Evolutionary conservation across 2,329 filamentous ascomycete species (phyloP), one percentile per base, ranked within the genome.

Genomic region (Trichoderma sp.): DNA sequence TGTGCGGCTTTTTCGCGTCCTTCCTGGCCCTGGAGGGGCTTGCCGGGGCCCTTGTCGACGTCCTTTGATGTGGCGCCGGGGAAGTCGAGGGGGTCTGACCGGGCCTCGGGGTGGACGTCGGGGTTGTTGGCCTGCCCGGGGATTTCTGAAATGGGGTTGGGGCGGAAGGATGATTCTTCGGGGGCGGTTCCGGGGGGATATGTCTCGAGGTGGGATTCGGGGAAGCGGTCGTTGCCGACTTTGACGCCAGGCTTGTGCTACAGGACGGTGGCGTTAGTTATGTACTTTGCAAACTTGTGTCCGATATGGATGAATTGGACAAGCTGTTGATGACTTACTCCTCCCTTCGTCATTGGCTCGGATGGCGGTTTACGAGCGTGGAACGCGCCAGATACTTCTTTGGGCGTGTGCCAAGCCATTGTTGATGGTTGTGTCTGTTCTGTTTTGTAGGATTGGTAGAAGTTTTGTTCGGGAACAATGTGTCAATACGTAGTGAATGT

Each of bases 141-240:
- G 17, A 73, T 66, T 48, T 79, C 77, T 39, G 68, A 67, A 17
- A 71, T 66, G 1, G 78, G 71, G 56, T 79, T 75, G 12, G 82
- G 80, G 47, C 75, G 69, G 72, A 77, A 81, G 10, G 75, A 78
- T 62, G 74, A 57, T 59, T 79, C 73, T 15, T 66, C 66, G 3
- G 90, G 90, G 0, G 90, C 89, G 3, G 85, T 84, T 66, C 90
- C 90, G 0, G 88, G 77, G 0, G 87, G 82, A 43, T 87, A 77
- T 1, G 81, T 82, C 74, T 92, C 69, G 26, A 85, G 83, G 71
- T 83, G 79, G 79, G 90, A 92, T 72, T 90, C 88, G 21, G 86
- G 86, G 14, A 76, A 72, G 26, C 78, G 77, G 61, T 89, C 87
- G 69, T 86, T 85, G 71, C 84, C 84, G 65, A 86, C 82, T 67